Base-by-base conservation (phyloP, 352 stramenopile species). In the Phytophthora cryptogea region DNA sequence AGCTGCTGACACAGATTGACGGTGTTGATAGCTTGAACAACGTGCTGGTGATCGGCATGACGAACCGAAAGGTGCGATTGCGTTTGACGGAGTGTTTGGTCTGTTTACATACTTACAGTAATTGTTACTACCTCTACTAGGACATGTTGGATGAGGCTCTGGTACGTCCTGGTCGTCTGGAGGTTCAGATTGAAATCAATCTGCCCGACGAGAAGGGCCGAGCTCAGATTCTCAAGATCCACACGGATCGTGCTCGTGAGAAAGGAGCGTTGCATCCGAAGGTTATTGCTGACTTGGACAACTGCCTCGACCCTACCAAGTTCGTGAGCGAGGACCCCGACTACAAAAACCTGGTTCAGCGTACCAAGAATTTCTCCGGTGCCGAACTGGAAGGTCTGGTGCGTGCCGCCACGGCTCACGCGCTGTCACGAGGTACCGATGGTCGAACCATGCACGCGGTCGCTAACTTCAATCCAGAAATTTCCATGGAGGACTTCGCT, bases 31-130 rank as follows among this genome's bases (percentile, higher is more conserved):
- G 93, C 27, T 80, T 99, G 17, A 99, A 99, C 73, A 99, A 99
- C 81, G 97, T 99, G 56, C 76, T 99, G 11, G 84, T 99, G 32
- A 99, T 99, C 68, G 97, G 98, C 42, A 99, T 99, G 97, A 99
- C 98, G 17, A 99, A 99, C 77, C 80, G 97, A 63, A 99, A 99
- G 78, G 96, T 91, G 30, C 39, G 55, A 43, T 42, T 23, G 7
- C 23, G n/a, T 23, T 33, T 56, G 20, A 23, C 20, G 20, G 20
- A 23, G 20, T 10, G 8, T 16, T 47, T 13, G 17, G 20, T 17
- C 9, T 57, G 26, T 2, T 44, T 33, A 52, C 5, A 26, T 39
- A 4, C 20, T 55, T 8, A 58, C 30, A 33, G 39, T 54, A 27
- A 39, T 28, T n/a, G 16, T 62, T 2, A 23, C 20, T 23, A 39